Evolutionary conservation across 768 basidiomycete genomes (phyloP), one percentile per base, ranked within the genome.

Genomic region (Pisolithus sp.): DNA sequence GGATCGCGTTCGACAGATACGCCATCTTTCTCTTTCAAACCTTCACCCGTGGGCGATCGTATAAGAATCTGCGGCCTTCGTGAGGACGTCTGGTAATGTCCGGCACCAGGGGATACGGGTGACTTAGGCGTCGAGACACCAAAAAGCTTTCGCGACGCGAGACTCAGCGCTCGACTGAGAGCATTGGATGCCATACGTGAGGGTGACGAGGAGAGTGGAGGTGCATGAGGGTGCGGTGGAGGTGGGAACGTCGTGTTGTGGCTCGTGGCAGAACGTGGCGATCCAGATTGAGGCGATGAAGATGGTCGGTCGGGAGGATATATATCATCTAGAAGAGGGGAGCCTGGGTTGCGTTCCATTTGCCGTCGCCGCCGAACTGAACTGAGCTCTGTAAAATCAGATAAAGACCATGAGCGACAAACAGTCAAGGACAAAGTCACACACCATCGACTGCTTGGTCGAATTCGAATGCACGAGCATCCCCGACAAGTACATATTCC

Each of bases 401-500:
- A 36, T 37, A 26, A 40, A 57, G 28, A 61, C 48, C n/a, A 54
- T 53, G 53, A 36, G 49, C 30, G 52, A 47, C 42, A 37, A 45
- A 46, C 15, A 13, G 34, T 10, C 4, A 37, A 13, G 46, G 34
- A 34, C 34, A 5, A 37, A 45, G 24, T 23, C 17, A 67, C 82
- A 59, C 54, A 89, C 94, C 94, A 72, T 98, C 95, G 2, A 95
- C 86, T 3, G 92, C 81, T 15, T 83, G 82, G 64, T 91, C 92
- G 65, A 97, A 91, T 64, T 98, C 94, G 2, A 97, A 88, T 2
- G 89, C 89, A 46, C 85, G 78, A 49, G 80, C 82, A 66, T 99
- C 93, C 40, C 87, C 93, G 1, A 98, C 89, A 1, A 99, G 79
- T 0, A 98, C 95, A 59, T 99, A 99, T 62, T 98, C 95, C 55